Percentiles rank a stretch among this genome's conserved stretches.
Conservation (phyloP, 176 grass and related monocot genomes). For the Zoysia japonica region DNA sequence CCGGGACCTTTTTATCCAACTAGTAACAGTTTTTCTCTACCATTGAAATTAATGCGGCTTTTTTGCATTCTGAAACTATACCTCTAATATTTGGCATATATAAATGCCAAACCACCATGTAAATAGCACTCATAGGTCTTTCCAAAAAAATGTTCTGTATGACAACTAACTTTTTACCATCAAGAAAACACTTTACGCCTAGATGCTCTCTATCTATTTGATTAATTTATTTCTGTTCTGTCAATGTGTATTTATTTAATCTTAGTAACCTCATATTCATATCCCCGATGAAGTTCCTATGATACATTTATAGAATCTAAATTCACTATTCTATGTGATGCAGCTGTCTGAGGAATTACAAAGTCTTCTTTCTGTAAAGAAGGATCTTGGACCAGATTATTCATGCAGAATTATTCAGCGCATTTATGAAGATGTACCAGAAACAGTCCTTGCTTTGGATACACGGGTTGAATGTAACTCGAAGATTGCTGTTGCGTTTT, state of each 20-base stretch:
- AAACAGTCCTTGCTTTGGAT: slow-evolving; percentile 43
- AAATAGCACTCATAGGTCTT: background rate
- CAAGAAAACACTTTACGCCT: background rate
- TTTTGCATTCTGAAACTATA: slow-evolving; percentile 24
- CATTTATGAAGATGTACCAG: slow-evolving; percentile 60
- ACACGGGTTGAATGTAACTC: slow-evolving; percentile 77
- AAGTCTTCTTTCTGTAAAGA: slow-evolving; percentile 71
- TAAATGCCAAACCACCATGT: slow-evolving; percentile 6
- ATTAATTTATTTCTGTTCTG: slow-evolving; percentile 9
- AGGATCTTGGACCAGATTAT: slow-evolving; percentile 74
- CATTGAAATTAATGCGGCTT: background rate
- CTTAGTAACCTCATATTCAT: background rate
- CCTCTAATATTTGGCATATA: background rate
- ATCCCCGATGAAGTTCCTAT: background rate
- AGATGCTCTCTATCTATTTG: background rate
- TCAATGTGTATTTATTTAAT: background rate
- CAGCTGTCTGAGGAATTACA: slow-evolving; percentile 77
- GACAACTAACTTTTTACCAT: background rate
- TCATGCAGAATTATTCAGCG: slow-evolving; percentile 75
- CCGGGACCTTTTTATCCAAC: background rate
- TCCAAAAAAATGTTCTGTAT: background rate
- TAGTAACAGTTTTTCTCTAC: slow-evolving; percentile 2
- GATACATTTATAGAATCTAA: slow-evolving; percentile 13
- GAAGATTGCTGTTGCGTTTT: slow-evolving; percentile 82
- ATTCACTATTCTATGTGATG: slow-evolving; percentile 30